Base-by-base conservation (phyloP, 2,329 filamentous ascomycete genomes). In the Exophiala spinifera region DNA sequence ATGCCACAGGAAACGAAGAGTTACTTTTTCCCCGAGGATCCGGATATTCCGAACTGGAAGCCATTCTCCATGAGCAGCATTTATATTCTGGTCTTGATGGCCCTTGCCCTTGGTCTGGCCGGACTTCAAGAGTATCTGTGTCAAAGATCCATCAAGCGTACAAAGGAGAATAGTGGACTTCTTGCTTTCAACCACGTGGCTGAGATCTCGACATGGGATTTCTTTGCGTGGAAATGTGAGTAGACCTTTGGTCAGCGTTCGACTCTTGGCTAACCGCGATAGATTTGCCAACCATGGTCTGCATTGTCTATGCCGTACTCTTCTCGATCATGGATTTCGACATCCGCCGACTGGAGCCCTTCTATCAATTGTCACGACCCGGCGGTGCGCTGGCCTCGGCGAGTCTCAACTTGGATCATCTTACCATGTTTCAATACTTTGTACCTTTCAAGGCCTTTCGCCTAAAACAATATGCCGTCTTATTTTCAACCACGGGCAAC, bases 261-360 rank as follows among this genome's bases (percentile, higher is more conserved):
- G 3, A 19, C 4, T 6, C 17, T 25, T 23, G 21, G 19, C 56
- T 61, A 21, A 59, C 51, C 6, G 7, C 4, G 15, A 25, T 17
- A 61, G 59, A 71, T 71, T 73, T 67, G 63, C 74, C 53, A 60
- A 75, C 76, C 11, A 68, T 78, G 45, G 63, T 75, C n/a, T 72
- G 76, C 31, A 74, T 79, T 45, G 69, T 69, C 19, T 79, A 76
- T 53, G 75, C 76, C 43, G 74, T 78, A 11, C 58, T 77, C 11
- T 78, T 75, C 72, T 75, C 77, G 53, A 74, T 78, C 55, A 70
- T 74, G 23, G 76, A 78, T 55, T 79, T 74, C 46, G 75, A 79
- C 36, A 74, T 77, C 44, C 76, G 77, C 59, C 72, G 76, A n/a
- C 61, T 79, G 25, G 76, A 78, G 54, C 75, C 76, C 4, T 79